Conservation (phyloP, 495 filamentous ascomycete species). For the Cairneyella variabilis region DNA sequence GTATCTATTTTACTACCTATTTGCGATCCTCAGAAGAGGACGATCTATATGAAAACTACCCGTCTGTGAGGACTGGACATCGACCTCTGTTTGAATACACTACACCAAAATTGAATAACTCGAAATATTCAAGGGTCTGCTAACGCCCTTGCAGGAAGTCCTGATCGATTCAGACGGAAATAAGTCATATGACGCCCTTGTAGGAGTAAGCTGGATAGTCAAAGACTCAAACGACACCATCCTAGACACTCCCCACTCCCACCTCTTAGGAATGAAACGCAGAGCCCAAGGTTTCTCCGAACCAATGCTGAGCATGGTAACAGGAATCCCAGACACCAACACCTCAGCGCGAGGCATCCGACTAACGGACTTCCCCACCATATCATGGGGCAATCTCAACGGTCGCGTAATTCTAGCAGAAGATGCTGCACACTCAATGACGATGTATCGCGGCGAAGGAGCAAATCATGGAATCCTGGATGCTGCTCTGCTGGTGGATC, state of each 20-base stretch:
- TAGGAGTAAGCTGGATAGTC: conserved; percentile 3
- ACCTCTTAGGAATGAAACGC: conserved; percentile 10
- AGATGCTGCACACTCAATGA: conserved; percentile 32
- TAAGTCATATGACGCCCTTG: conserved; percentile 6
- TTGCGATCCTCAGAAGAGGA: too few species aligned
- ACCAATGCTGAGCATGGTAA: conserved; percentile 32
- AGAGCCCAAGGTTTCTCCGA: conserved; percentile 22
- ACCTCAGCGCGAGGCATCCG: conserved; percentile 31
- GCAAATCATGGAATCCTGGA: conserved; percentile 30
- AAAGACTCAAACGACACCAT: conserved; percentile 7
- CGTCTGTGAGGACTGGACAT: too few species aligned
- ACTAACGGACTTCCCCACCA: conserved; percentile 34
- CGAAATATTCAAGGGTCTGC: too few species aligned
- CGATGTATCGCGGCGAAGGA: conserved; percentile 30
- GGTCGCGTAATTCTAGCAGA: conserved; percentile 26
- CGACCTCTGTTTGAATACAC: too few species aligned
- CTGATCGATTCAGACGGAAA: background rate
- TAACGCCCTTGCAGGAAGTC: background rate
- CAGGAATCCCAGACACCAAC: conserved; percentile 32
- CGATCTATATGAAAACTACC: too few species aligned
- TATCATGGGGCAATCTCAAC: conserved; percentile 22
- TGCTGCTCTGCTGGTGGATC: conserved; percentile 27
- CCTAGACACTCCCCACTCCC: background rate
- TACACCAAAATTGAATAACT: too few species aligned
- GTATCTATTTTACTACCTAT: background rate